A percentile compares a stretch with the other conserved stretches of the same genome.
phyloP scores from a whole-genome alignment of 2,329 filamentous ascomycete species.

The Alternaria sp. region DNA sequence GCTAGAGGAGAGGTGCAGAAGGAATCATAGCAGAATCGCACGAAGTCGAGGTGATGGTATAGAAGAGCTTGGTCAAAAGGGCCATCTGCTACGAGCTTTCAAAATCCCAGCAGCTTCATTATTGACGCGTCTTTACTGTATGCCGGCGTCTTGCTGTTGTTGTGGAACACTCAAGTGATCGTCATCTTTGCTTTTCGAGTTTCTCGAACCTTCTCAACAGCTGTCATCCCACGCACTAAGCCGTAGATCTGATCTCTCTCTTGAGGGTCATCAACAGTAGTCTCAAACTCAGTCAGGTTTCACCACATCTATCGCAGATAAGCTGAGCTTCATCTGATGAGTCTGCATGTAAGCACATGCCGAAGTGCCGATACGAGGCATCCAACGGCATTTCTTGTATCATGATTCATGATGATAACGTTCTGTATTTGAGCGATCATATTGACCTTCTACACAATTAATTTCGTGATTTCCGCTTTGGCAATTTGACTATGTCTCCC shows the following conservation, averaged over 20 bases:
- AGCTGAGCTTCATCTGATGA: not conserved
- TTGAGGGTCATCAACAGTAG: not conserved
- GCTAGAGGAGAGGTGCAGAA: not conserved
- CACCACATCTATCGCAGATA: not conserved
- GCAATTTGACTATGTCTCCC: slow-evolving; percentile 47
- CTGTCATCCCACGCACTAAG: not conserved
- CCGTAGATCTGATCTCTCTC: not conserved
- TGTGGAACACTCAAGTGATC: not conserved
- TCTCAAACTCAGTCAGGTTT: not conserved
- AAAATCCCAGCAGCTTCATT: not conserved
- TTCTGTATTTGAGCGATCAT: not conserved
- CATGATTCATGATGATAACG: not conserved
- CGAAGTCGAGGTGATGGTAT: not conserved
- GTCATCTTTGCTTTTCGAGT: not conserved
- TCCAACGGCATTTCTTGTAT: not conserved
- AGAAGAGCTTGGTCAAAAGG: not conserved
- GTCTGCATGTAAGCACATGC: not conserved
- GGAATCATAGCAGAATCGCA: not conserved
- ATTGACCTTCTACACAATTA: not conserved
- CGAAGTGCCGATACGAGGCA: slow-evolving; percentile 12
- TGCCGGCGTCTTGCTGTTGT: not conserved
- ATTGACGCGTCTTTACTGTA: not conserved
- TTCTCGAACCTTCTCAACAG: not conserved
- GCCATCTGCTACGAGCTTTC: not conserved
- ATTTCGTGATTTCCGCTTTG: not conserved